Percentiles rank a stretch among this genome's conserved stretches.
Conservation (phyloP, 176 grass and related monocot species). For the Thalia dealbata region DNA sequence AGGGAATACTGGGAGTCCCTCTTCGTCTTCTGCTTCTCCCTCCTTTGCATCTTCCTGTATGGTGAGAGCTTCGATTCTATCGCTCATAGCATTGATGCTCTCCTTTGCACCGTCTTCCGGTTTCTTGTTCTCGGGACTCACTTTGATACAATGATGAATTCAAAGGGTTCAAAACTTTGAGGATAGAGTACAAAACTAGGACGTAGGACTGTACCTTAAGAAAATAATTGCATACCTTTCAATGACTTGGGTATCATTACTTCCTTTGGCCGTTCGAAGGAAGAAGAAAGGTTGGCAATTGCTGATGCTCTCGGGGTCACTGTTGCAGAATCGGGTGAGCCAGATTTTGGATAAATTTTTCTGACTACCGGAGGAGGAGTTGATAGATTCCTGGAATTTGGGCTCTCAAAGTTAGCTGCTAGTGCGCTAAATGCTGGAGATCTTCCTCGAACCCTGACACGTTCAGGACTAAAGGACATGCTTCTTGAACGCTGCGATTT, state of each 20-base stretch:
- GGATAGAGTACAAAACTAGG: background rate
- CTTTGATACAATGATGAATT: constrained; percentile 17
- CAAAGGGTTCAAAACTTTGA: background rate
- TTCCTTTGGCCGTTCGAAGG: constrained; percentile 42
- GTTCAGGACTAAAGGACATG: constrained; percentile 80
- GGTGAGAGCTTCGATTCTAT: constrained; percentile 17
- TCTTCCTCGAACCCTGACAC: constrained; percentile 68
- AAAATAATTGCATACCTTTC: constrained; percentile 43
- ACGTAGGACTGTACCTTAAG: background rate
- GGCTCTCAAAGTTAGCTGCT: constrained; percentile 82
- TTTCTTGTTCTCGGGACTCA: constrained; percentile 29
- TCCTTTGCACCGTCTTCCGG: constrained; percentile 25
- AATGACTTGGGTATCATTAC: constrained; percentile 35
- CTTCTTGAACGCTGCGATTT: constrained; percentile 83
- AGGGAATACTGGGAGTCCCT: constrained; percentile 39
- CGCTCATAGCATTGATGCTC: background rate
- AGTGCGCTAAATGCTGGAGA: constrained; percentile 83
- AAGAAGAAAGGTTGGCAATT: constrained; percentile 28
- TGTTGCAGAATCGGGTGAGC: constrained; percentile 38
- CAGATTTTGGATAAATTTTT: constrained; percentile 76
- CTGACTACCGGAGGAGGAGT: constrained; percentile 75
- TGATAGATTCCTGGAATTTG: constrained; percentile 67
- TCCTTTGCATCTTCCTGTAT: constrained; percentile 17
- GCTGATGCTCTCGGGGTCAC: constrained; percentile 41
- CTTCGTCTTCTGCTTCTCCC: constrained; percentile 37